Conservation (phyloP, 2,329 filamentous ascomycete species). For the Fusarium sacchari region DNA sequence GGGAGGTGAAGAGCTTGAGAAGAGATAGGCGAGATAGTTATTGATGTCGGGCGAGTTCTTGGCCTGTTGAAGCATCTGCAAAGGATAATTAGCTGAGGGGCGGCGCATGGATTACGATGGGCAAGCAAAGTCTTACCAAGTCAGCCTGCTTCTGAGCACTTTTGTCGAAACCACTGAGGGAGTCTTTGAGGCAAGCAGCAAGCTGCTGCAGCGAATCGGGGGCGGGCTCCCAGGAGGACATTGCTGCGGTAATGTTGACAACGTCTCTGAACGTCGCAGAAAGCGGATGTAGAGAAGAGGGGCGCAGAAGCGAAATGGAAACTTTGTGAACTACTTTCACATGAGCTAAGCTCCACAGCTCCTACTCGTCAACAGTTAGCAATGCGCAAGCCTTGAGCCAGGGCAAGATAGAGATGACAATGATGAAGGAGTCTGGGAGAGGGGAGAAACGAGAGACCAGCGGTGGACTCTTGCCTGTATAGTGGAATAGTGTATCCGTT, state of each 20-base stretch:
- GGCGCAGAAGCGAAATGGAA: conserved; percentile 25
- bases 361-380: conserved; percentile 36
- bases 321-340: conserved; percentile 36
- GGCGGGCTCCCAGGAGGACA: conserved; percentile 93
- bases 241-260: conserved; percentile 55
- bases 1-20: conserved; percentile 75
- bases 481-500: conserved; percentile 17
- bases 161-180: conserved; percentile 84
- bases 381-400: conserved; percentile 31
- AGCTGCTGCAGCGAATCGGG: conserved; percentile 90
- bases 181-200: conserved; percentile 88
- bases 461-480: conserved; percentile 40
- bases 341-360: conserved; percentile 43
- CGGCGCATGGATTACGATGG: conserved; percentile 23
- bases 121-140: conserved; percentile 65
- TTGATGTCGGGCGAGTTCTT: conserved; percentile 91
- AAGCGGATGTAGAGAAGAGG: conserved; percentile 26
- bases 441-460: conserved; percentile 33
- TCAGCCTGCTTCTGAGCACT: conserved; percentile 89
- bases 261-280: conserved; percentile 29
- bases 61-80: conserved; percentile 90
- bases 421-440: conserved; percentile 20
- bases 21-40: conserved; percentile 94
- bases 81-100: conserved; percentile 34
- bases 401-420: conserved; percentile 16